A percentile compares a stretch with the other conserved stretches of the same genome.
Evolutionary conservation across 495 filamentous ascomycete species (phyloP).

Genomic region (Baudoinia panamericana): DNA sequence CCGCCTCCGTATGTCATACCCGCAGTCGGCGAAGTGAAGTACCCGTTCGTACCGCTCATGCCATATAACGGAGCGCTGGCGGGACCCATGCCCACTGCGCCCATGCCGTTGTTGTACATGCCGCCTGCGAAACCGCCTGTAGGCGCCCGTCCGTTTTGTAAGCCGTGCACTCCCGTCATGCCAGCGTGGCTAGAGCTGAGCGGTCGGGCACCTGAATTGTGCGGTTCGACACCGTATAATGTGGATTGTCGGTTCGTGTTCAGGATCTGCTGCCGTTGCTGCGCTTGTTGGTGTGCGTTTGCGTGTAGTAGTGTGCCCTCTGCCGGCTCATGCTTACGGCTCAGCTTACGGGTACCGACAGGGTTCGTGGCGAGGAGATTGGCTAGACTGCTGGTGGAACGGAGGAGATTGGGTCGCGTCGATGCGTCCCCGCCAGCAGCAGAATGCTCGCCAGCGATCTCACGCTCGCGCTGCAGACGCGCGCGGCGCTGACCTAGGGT

Average conservation of each 20-base stretch:
- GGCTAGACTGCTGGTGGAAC: not conserved
- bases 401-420: not conserved
- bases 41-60: not conserved
- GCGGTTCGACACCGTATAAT: no score
- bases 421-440: not conserved
- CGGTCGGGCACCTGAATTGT: no score
- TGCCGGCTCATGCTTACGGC: slow-evolving; percentile 9
- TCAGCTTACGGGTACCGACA: slow-evolving; percentile 21
- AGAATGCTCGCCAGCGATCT: slow-evolving; percentile 32
- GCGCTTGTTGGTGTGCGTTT: slow-evolving; percentile 20
- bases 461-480: slow-evolving; percentile 62
- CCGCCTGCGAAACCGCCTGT: slow-evolving; percentile 39
- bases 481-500: slow-evolving; percentile 76
- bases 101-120: slow-evolving; percentile 39
- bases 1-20: not conserved
- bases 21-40: slow-evolving; percentile 13
- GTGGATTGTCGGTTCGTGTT: no score
- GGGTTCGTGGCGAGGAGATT: slow-evolving; percentile 53
- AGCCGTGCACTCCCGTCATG: slow-evolving; percentile 21
- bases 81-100: slow-evolving; percentile 23
- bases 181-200: slow-evolving; percentile 28
- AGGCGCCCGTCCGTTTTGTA: slow-evolving; percentile 19
- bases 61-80: slow-evolving; percentile 6
- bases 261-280: slow-evolving; percentile 14
- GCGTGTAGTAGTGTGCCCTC: slow-evolving; percentile 24